phyloP scores from a whole-genome alignment of 169 alveolate genomes.

The Eimeria falciformis region DNA sequence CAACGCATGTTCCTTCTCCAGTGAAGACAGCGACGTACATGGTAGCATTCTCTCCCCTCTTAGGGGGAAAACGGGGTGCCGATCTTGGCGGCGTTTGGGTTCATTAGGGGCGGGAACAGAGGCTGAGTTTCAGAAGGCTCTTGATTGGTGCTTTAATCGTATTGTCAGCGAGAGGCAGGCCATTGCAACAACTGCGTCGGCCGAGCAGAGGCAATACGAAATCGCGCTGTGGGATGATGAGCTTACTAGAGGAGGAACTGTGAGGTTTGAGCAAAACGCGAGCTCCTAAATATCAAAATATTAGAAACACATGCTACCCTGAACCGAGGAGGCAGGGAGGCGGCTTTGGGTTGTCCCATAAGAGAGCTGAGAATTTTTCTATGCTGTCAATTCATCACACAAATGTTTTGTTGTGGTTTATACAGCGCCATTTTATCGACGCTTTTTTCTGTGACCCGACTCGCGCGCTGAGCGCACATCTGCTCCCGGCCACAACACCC shows the following conservation, averaged over 20 bases:
- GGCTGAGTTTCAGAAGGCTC: not conserved
- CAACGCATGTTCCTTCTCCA: not conserved
- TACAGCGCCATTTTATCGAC: slow-evolving; percentile 27
- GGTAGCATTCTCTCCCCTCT: slow-evolving; percentile 9
- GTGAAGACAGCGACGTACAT: not conserved
- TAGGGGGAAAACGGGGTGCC: not conserved
- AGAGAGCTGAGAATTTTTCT: not conserved
- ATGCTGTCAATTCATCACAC: not conserved
- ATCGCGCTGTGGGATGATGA: slow-evolving; percentile 12
- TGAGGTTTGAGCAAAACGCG: not conserved
- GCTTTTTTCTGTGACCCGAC: slow-evolving; percentile 43
- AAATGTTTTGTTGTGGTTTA: not conserved
- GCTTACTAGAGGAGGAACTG: slow-evolving; percentile 29
- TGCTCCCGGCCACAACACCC: not conserved
- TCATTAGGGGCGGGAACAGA: not conserved
- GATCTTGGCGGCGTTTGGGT: not conserved
- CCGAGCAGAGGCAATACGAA: slow-evolving; percentile 12
- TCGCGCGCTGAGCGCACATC: not conserved
- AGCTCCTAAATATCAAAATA: too few relatives aligned
- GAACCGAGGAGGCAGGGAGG: not conserved
- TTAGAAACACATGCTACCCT: too few relatives aligned
- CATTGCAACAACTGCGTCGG: not conserved
- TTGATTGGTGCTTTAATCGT: slow-evolving; percentile 23
- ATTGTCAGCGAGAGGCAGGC: not conserved
- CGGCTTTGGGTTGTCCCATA: not conserved